Conservation (phyloP, 176 grass and related monocot genomes). For the Thinopyrum elongatum region DNA sequence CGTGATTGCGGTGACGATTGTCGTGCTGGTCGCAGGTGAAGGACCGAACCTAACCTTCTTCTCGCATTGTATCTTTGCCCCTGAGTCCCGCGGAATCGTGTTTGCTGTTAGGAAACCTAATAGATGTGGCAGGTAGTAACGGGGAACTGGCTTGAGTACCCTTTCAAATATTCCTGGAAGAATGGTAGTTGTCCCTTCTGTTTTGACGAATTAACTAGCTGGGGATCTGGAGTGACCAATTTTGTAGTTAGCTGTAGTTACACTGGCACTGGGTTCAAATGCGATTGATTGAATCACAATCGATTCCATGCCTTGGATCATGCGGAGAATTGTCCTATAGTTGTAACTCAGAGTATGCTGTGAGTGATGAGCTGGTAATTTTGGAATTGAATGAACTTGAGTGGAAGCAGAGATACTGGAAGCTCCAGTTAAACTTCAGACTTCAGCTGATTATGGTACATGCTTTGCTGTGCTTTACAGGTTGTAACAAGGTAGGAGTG, state of each 20-base stretch:
- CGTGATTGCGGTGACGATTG: slow-evolving; percentile 51
- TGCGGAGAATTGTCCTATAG: background rate
- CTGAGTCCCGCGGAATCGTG: background rate
- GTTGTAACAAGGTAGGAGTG: background rate
- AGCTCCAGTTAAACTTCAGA: background rate
- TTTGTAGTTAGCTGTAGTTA: background rate
- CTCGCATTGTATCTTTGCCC: background rate
- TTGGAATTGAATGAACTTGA: background rate
- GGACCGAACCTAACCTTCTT: background rate
- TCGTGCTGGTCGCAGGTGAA: slow-evolving; percentile 51
- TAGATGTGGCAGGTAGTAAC: background rate
- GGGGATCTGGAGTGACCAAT: background rate
- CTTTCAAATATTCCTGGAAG: background rate
- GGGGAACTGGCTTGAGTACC: background rate
- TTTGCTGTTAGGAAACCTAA: background rate
- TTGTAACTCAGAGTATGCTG: background rate
- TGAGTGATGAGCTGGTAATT: background rate
- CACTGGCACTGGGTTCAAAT: background rate
- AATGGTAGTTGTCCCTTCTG: background rate
- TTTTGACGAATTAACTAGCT: background rate
- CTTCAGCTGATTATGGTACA: background rate
- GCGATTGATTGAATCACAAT: background rate
- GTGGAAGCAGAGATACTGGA: background rate
- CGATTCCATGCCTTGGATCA: background rate
- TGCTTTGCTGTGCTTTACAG: background rate